These are phyloP conservation scores for Ascochyta lentis DNA, from an alignment of 2,329 filamentous ascomycete species.

Conservation along the genomic window DNA sequence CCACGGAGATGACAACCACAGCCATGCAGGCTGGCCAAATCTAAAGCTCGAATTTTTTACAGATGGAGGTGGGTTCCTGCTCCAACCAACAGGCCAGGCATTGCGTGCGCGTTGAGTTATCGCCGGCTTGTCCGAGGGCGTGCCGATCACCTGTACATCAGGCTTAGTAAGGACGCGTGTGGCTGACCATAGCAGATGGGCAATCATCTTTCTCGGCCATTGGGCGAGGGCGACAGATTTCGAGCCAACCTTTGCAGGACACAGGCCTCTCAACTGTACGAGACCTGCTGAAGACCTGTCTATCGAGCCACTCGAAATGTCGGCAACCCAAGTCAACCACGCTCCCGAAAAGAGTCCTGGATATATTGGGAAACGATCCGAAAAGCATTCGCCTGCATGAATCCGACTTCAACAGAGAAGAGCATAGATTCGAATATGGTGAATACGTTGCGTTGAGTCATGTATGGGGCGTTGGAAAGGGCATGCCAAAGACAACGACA, in stretches of 20 bases:
- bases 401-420: conserved; percentile 32
- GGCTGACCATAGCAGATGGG: conserved; percentile 35
- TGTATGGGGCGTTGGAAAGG: conserved; percentile 39
- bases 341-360: conserved; percentile 41
- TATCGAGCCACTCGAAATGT: conserved; percentile 41
- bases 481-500: conserved; percentile 39
- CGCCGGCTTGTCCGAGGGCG: conserved; percentile 2
- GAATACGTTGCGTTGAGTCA: conserved; percentile 45
- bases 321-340: conserved; percentile 30
- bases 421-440: conserved; percentile 39
- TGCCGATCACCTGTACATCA: conserved; percentile 12
- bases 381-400: conserved; percentile 41
- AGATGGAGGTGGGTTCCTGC: conserved; percentile 39
- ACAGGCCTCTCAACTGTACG: conserved; percentile 34
- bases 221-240: conserved; percentile 41
- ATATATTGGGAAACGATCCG: conserved; percentile 37
- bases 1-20: conserved; percentile 26
- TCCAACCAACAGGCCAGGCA: not conserved
- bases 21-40: conserved; percentile 38
- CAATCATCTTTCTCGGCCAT: conserved; percentile 46
- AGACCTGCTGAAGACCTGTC: conserved; percentile 39
- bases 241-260: conserved; percentile 39
- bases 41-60: conserved; percentile 47
- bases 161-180: conserved; percentile 13
- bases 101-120: not conserved